A percentile compares a stretch with the other conserved stretches of the same genome.
phyloP scores from a whole-genome alignment of 78 protist species.

The Dictyostelium brefeldianum region DNA sequence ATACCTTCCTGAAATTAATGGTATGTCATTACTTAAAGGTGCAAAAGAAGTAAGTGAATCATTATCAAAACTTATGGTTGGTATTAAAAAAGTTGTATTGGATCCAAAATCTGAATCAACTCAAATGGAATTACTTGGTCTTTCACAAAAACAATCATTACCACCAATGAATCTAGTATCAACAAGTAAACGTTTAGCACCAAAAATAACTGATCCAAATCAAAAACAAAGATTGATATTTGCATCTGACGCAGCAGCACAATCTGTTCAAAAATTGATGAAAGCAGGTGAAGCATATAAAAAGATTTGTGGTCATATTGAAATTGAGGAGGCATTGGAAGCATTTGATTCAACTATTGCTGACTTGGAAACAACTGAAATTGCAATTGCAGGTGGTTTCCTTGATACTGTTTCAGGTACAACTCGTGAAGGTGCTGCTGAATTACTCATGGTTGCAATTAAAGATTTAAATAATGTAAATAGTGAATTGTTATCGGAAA shows the following conservation, averaged over 20 bases:
- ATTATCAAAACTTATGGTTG: slow-evolving; percentile 47
- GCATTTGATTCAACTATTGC: slow-evolving; percentile 76
- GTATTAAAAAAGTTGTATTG: slow-evolving; percentile 58
- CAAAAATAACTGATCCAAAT: slow-evolving; percentile 75
- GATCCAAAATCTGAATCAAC: slow-evolving; percentile 63
- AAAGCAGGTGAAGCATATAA: slow-evolving; percentile 77
- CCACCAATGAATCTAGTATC: slow-evolving; percentile 81
- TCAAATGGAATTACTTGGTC: slow-evolving; percentile 39
- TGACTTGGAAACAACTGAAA: slow-evolving; percentile 82
- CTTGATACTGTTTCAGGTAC: slow-evolving; percentile 65
- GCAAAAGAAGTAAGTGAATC: slow-evolving; percentile 65
- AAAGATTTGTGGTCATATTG: slow-evolving; percentile 76
- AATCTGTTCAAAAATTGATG: slow-evolving; percentile 78
- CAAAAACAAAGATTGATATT: slow-evolving; percentile 59
- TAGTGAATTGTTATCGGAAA: slow-evolving; percentile 50
- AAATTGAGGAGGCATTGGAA: slow-evolving; percentile 82
- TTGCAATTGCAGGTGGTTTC: slow-evolving; percentile 80
- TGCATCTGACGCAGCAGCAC: slow-evolving; percentile 57
- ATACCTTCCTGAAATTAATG: slow-evolving; percentile 38
- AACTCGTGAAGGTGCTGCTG: slow-evolving; percentile 70
- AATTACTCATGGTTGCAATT: slow-evolving; percentile 60
- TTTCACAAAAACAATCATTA: slow-evolving; percentile 64
- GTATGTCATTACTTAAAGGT: slow-evolving; percentile 45
- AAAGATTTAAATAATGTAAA: slow-evolving; percentile 55
- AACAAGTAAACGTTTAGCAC: slow-evolving; percentile 41